Conservation (phyloP, 805 yeast genomes). For the Millerago galiae region DNA sequence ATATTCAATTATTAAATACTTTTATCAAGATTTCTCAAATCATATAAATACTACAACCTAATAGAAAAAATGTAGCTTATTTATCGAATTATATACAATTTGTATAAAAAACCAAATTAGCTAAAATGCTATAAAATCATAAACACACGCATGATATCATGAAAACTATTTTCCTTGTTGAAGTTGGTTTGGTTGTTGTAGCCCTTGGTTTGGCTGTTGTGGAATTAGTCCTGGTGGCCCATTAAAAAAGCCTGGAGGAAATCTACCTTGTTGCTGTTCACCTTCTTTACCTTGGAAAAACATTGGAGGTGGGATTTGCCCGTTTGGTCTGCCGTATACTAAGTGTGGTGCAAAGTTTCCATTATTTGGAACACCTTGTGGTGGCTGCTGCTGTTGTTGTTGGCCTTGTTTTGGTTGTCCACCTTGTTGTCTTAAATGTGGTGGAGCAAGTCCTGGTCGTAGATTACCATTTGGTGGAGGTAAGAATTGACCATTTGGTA, state of each 20-base stretch:
- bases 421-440: conserved; percentile 13
- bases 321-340: conserved; percentile 6
- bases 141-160: background rate
- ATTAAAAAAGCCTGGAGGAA: conserved; percentile 21
- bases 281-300: conserved; percentile 9
- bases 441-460: conserved; percentile 15
- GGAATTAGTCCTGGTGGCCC: conserved; percentile 17
- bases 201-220: conserved; percentile 6
- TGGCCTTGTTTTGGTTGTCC: conserved; percentile 5
- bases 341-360: conserved; percentile 10
- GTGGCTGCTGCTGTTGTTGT: conserved; percentile 8
- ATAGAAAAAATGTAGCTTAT: background rate
- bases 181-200: background rate
- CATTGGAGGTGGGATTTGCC: conserved; percentile 8
- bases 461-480: conserved; percentile 10
- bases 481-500: conserved; percentile 15
- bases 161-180: background rate
- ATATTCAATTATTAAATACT: conserved; percentile 69
- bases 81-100: no score
- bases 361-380: conserved; percentile 6
- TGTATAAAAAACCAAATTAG: no score
- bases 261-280: conserved; percentile 10
- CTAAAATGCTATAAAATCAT: background rate
- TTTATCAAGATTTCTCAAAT: conserved; percentile 42
- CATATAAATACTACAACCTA: conserved; percentile 2